Conservation (phyloP, 495 filamentous ascomycete species). For the Cercophora scortea region DNA sequence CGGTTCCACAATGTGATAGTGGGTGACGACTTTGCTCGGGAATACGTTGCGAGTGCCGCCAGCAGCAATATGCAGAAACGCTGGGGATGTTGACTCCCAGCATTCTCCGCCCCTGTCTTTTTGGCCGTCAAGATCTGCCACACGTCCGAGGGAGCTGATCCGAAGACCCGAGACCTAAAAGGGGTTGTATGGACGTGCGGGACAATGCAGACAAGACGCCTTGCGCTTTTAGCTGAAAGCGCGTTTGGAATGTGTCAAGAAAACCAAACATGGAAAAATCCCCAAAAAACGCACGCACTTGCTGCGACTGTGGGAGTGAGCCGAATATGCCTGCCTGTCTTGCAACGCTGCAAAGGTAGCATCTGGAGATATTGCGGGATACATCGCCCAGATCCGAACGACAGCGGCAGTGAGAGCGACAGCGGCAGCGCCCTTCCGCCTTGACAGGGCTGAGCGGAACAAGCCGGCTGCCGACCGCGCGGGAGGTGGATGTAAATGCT, state of each 20-base stretch:
- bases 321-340: too few relatives aligned
- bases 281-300: too few relatives aligned
- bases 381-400: too few relatives aligned
- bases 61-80: too few relatives aligned
- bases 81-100: background rate
- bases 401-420: background rate
- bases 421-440: conserved; percentile 4
- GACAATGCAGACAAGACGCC: conserved; percentile 2
- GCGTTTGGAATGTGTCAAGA: background rate
- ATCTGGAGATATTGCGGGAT: too few relatives aligned
- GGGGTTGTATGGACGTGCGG: conserved; percentile 2
- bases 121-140: conserved; percentile 11
- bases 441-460: conserved; percentile 13
- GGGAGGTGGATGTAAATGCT: background rate
- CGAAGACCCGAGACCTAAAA: conserved; percentile 20
- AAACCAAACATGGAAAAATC: background rate
- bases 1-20: too few relatives aligned
- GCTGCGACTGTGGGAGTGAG: too few relatives aligned
- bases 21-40: too few relatives aligned
- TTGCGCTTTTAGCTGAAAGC: background rate
- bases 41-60: too few relatives aligned
- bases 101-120: background rate
- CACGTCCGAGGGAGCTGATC: conserved; percentile 12
- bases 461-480: conserved; percentile 1
- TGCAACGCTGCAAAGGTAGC: too few relatives aligned